Evolutionary conservation across 306 rosid species (phyloP).

Genomic region (Vigna unguiculata): DNA sequence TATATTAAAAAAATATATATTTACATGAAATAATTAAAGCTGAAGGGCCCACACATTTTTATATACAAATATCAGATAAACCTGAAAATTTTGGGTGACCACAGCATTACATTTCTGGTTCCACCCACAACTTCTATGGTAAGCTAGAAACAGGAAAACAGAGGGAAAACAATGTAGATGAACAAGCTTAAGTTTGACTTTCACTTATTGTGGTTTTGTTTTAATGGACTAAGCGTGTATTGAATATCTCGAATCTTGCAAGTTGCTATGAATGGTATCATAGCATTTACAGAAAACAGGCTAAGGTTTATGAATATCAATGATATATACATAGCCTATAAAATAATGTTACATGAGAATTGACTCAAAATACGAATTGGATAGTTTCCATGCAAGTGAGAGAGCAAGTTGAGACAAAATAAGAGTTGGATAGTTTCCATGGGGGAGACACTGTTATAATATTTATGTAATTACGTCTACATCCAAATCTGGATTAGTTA

Average conservation of each 20-base stretch:
- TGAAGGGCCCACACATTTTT: no score
- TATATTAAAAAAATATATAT: no score
- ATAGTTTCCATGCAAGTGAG: conserved; percentile 24
- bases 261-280: neutral
- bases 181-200: conserved; percentile 10
- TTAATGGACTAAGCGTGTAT: neutral
- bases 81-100: no score
- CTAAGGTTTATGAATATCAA: neutral
- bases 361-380: conserved; percentile 39
- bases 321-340: neutral
- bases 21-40: no score
- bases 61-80: no score
- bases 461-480: conserved; percentile 18
- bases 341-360: neutral
- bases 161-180: neutral
- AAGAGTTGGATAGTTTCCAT: conserved; percentile 43
- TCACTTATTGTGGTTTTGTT: conserved; percentile 4
- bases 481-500: conserved; percentile 46
- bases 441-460: conserved; percentile 29
- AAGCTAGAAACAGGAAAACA: neutral
- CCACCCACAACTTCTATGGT: no score
- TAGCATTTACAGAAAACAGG: conserved; percentile 9
- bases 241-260: conserved; percentile 6
- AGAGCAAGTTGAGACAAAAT: conserved; percentile 19
- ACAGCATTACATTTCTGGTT: no score